Conservation (phyloP, 1,139 yeast genomes). For the Debaryomyces singareniensis region DNA sequence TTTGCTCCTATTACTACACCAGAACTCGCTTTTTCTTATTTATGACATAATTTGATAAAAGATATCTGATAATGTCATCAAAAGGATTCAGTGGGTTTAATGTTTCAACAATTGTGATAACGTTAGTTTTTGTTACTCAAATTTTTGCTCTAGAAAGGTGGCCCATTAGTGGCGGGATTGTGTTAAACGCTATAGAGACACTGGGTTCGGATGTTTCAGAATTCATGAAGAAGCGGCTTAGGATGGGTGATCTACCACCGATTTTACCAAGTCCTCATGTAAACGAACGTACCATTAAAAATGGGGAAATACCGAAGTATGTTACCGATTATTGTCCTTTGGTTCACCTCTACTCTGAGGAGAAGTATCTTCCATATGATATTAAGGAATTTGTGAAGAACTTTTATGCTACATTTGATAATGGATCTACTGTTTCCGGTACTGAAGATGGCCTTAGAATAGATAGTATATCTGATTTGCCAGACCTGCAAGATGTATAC, state of each 20-base stretch:
- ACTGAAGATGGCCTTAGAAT: constrained; percentile 31
- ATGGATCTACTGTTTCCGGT: constrained; percentile 41
- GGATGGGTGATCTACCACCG: constrained; percentile 31
- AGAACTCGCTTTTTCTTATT: too few species aligned
- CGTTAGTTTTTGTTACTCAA: too few species aligned
- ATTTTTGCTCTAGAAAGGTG: too few species aligned
- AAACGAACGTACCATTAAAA: constrained; percentile 26
- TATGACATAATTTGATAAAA: too few species aligned
- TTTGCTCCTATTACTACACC: too few species aligned
- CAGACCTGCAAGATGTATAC: constrained; percentile 26
- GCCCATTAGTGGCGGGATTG: constrained; percentile 8
- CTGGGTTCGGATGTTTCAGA: constrained; percentile 10
- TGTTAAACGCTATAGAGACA: constrained; percentile 5
- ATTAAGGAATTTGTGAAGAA: constrained; percentile 61
- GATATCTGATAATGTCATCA: too few species aligned
- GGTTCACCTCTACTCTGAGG: constrained; percentile 86
- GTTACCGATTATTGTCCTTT: constrained; percentile 70
- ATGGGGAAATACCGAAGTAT: constrained; percentile 70
- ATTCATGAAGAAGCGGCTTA: constrained; percentile 18
- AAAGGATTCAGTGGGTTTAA: too few species aligned
- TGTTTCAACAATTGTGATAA: too few species aligned
- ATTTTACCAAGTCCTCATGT: constrained; percentile 24
- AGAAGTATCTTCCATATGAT: constrained; percentile 79
- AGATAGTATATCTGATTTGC: constrained; percentile 30
- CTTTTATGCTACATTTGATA: constrained; percentile 44